These are phyloP conservation scores for Vanrija humicola DNA, from an alignment of 1,284 basidiomycete species.

Conservation along the genomic window DNA sequence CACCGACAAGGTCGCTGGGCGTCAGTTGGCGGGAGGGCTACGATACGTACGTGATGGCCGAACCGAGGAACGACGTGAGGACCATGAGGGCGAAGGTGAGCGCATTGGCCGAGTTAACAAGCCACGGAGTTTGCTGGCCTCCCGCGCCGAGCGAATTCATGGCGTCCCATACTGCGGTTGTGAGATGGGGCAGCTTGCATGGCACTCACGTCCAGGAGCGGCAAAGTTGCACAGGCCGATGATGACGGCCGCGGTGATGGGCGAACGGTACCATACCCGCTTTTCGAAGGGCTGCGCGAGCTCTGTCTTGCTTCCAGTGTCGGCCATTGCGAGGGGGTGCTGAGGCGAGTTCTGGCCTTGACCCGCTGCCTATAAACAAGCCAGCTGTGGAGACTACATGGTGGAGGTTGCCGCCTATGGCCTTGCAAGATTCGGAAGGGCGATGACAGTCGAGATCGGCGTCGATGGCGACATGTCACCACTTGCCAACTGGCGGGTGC, in stretches of 20 bases:
- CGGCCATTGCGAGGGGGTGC: too few species aligned
- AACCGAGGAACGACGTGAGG: slow-evolving; percentile 7
- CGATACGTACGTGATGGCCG: background rate
- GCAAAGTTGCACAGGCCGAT: slow-evolving; percentile 20
- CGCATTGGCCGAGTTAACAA: slow-evolving; percentile 42
- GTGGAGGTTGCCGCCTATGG: too few species aligned
- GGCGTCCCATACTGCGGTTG: slow-evolving; percentile 35
- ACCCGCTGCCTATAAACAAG: too few species aligned
- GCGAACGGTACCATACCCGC: slow-evolving; percentile 3
- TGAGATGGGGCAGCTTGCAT: background rate
- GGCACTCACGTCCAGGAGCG: slow-evolving; percentile 13
- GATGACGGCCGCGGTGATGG: slow-evolving; percentile 5
- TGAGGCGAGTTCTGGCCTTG: too few species aligned
- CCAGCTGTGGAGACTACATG: too few species aligned
- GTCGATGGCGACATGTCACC: too few species aligned
- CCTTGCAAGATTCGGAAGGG: too few species aligned
- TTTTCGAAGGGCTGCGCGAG: background rate
- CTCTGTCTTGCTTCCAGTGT: too few species aligned
- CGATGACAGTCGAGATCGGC: too few species aligned
- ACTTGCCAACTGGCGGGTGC: too few species aligned
- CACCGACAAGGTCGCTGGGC: slow-evolving; percentile 1
- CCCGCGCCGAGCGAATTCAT: slow-evolving; percentile 44
- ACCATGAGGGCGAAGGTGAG: slow-evolving; percentile 39
- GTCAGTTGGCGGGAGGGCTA: too few species aligned
- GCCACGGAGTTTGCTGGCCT: slow-evolving; percentile 27